A percentile compares a stretch with the other conserved stretches of the same genome.
These are phyloP conservation scores for Backusella liffmaniae DNA, from an alignment of 192 early-diverging fungal species.

Conservation along the genomic window DNA sequence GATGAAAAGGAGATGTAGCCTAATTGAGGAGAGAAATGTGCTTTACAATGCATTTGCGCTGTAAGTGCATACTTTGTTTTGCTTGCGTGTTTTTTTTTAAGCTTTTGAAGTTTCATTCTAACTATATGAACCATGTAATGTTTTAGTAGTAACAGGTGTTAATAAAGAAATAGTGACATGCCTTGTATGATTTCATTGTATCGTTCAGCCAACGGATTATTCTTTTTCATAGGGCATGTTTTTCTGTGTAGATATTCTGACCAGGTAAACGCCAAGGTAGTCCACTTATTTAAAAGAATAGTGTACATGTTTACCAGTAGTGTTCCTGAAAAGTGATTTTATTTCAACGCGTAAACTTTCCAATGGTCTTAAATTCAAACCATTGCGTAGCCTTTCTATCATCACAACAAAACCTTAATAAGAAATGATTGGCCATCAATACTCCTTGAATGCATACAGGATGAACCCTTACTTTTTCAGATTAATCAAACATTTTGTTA, in stretches of 20 bases:
- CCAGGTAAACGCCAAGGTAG: neutral
- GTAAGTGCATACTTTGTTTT: too few relatives aligned
- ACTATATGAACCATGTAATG: neutral
- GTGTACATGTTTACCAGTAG: too few relatives aligned
- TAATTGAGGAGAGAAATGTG: neutral
- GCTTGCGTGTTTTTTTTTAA: neutral
- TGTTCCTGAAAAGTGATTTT: too few relatives aligned
- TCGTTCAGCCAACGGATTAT: neutral
- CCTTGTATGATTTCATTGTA: too few relatives aligned
- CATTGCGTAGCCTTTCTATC: neutral
- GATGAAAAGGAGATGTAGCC: neutral
- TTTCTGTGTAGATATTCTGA: neutral
- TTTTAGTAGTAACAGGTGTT: neutral
- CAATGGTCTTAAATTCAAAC: too few relatives aligned
- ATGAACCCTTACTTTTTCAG: neutral
- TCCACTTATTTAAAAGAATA: neutral
- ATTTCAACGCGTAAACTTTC: too few relatives aligned
- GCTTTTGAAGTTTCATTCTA: neutral
- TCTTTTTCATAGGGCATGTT: neutral
- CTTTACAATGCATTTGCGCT: neutral
- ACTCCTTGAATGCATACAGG: neutral
- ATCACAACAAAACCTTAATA: slow-evolving; percentile 1
- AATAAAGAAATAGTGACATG: neutral
- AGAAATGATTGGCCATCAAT: neutral
- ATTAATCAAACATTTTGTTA: slow-evolving; percentile 2